Evolutionary conservation across 1,284 basidiomycete genomes (phyloP).

Genomic region (Tetrapyrgos nigripes): DNA sequence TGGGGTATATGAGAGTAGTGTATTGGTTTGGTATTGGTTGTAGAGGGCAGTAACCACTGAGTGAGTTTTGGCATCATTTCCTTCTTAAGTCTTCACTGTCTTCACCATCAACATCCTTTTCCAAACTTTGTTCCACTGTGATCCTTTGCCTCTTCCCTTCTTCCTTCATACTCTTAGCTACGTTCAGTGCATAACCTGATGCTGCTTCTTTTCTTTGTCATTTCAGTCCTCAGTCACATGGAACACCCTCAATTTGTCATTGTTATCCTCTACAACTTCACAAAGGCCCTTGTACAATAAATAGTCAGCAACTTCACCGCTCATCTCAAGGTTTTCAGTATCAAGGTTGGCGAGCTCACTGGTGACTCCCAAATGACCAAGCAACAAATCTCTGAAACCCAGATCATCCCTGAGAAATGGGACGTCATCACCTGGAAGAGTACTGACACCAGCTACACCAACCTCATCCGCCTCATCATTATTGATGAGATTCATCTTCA

Average conservation of each 20-base stretch:
- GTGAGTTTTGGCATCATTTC: too few relatives aligned
- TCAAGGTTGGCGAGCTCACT: constrained; percentile 95
- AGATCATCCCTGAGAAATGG: constrained; percentile 99
- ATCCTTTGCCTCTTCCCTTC: too few relatives aligned
- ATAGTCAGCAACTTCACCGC: constrained; percentile 93
- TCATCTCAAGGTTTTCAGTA: constrained; percentile 83
- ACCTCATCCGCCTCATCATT: constrained; percentile 95
- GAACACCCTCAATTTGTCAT: constrained; percentile 94
- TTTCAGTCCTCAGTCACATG: constrained; percentile 96
- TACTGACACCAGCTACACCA: constrained; percentile 97
- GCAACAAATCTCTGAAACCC: constrained; percentile 95
- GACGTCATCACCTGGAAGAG: constrained; percentile 99
- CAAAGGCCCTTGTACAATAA: constrained; percentile 98
- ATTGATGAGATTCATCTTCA: constrained; percentile 99
- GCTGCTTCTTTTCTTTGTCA: constrained; percentile 16
- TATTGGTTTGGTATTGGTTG: constrained; percentile 96
- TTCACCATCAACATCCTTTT: too few relatives aligned
- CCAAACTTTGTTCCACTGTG: too few relatives aligned
- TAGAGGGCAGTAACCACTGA: too few relatives aligned
- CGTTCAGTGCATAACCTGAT: constrained; percentile 25
- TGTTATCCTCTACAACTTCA: constrained; percentile 97
- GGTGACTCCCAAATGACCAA: constrained; percentile 99
- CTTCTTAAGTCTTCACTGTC: too few relatives aligned
- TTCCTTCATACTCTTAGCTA: too few relatives aligned
- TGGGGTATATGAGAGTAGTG: constrained; percentile 95